Base-by-base conservation (phyloP, 306 rosid genomes). In the Gastrolobium bilobum region DNA sequence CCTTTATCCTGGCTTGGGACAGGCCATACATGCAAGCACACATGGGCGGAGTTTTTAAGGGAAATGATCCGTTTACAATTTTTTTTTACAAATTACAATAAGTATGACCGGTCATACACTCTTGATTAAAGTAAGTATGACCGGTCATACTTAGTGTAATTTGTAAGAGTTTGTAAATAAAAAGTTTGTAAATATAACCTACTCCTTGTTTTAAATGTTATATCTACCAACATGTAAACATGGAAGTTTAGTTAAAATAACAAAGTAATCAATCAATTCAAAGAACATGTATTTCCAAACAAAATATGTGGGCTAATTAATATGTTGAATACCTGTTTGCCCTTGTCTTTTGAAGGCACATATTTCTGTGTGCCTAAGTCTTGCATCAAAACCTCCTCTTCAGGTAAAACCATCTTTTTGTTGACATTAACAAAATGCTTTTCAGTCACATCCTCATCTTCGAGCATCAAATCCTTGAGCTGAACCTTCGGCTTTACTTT, bases 271-370 rank as follows among this genome's bases (percentile, higher is more conserved):
- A 68, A 68, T 2, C 42, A 54, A 37, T 68, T 58, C 54, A 50
- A 66, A 43, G 37, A 69, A 52, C 65, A 64, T 47, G 34, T 5
- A 39, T 43, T 58, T 77, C 29, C 43, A 8, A 31, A 68, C 11
- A 69, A 84, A 66, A 56, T 10, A 35, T 5, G 1, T n/a, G 47
- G 10, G 59, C 47, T 20, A 20, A 20, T 20, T 54, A 67, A 50
- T 46, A 65, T 46, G 74, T 7, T 43, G 57, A 82, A 76, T 86
- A 92, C 99, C 99, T 92, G 89, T 38, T 78, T 74, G 14, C 13
- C 81, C 47, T 73, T 60, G 13, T 83, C 79, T 31, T 52, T 71
- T 5, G 81, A 72, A 64, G 79, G 38, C 48, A 7, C 10, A 69
- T 71, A 51, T 30, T 70, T 82, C 38, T 61, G 78, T 2, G 15